Evolutionary conservation across 495 filamentous ascomycete genomes (phyloP).

Genomic region (Xylaria palmicola): DNA sequence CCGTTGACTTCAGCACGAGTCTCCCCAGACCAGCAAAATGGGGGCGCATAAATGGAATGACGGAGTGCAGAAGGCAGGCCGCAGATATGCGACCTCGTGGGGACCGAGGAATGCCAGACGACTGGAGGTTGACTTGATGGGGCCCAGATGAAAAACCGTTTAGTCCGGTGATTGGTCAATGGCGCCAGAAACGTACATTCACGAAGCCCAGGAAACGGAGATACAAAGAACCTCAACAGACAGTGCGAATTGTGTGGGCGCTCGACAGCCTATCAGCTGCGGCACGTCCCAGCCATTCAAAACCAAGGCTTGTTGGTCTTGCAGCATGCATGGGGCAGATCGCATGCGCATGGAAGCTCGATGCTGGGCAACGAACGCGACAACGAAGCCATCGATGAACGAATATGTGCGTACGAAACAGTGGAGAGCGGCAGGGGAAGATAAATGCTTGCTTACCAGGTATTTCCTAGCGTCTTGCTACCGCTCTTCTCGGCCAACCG

Average conservation of each 20-base stretch:
- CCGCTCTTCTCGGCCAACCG: slow-evolving; percentile 87
- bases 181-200: slow-evolving; percentile 9
- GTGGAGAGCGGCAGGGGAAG: slow-evolving; percentile 9
- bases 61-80: slow-evolving; percentile 17
- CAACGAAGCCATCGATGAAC: slow-evolving; percentile 11
- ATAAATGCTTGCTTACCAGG: slow-evolving; percentile 68
- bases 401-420: neutral
- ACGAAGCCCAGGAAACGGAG: slow-evolving; percentile 10
- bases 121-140: slow-evolving; percentile 13
- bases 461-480: slow-evolving; percentile 87
- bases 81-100: slow-evolving; percentile 19
- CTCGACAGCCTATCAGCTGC: slow-evolving; percentile 12
- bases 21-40: slow-evolving; percentile 4
- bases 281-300: slow-evolving; percentile 11
- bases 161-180: slow-evolving; percentile 16
- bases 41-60: slow-evolving; percentile 12
- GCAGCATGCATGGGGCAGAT: slow-evolving; percentile 15
- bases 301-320: slow-evolving; percentile 12
- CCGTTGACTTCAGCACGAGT: slow-evolving; percentile 6
- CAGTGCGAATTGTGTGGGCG: slow-evolving; percentile 8
- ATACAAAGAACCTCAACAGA: neutral
- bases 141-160: slow-evolving; percentile 12
- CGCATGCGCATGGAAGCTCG: slow-evolving; percentile 11
- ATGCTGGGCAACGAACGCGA: slow-evolving; percentile 14
- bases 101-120: neutral